Percentiles rank a stretch among this genome's conserved stretches.
These are phyloP conservation scores for Cornus kousa DNA, from an alignment of 148 eudicot genomes.

Conservation along the genomic window DNA sequence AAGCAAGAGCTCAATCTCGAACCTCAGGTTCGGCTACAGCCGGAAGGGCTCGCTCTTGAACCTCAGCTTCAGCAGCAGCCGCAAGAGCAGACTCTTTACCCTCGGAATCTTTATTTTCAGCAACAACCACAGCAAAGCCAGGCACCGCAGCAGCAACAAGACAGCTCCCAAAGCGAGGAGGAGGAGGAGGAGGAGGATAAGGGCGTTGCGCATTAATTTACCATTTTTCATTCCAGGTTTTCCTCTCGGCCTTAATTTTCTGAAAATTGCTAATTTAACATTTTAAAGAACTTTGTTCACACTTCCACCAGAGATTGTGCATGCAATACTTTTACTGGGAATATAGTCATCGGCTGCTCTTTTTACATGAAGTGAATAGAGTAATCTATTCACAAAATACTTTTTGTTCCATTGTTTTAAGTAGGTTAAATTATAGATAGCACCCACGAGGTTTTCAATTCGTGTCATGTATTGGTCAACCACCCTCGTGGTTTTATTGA, in stretches of 20 bases:
- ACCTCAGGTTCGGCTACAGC: background rate
- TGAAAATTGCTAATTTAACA: no score
- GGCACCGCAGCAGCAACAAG: constrained; percentile 25
- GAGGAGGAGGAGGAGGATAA: constrained; percentile 8
- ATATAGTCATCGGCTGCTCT: background rate
- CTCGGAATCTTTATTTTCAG: constrained; percentile 10
- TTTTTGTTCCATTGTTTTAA: constrained; percentile 20
- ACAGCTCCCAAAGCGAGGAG: constrained; percentile 29
- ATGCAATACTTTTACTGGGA: no score
- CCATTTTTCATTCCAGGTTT: constrained; percentile 10
- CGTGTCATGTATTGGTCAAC: no score
- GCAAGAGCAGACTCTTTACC: no score
- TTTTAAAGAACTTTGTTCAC: no score
- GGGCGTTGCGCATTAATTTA: constrained; percentile 23
- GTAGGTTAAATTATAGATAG: no score
- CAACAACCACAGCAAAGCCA: constrained; percentile 21
- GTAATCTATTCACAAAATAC: background rate
- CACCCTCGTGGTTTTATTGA: no score
- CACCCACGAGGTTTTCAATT: no score
- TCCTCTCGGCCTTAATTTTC: background rate
- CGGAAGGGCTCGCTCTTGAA: background rate
- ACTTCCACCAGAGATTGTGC: no score
- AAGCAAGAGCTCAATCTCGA: no score
- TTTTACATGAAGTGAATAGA: constrained; percentile 5
- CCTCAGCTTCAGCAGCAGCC: constrained; percentile 12